Base-by-base conservation (phyloP, 148 eudicot genomes). In the Rhododendron simsii region DNA sequence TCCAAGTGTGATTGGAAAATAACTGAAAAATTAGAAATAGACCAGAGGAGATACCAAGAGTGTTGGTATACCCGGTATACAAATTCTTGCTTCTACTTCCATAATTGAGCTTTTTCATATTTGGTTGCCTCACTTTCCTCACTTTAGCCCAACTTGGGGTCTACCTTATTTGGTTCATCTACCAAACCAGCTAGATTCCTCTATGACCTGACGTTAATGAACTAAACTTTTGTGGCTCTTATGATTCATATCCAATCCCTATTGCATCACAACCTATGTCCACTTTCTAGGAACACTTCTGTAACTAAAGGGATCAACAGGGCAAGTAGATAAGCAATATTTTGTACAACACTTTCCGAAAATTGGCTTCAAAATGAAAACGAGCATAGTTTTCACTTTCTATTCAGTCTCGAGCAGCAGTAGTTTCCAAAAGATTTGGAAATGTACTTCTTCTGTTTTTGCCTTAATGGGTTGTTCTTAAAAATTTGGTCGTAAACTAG, bases 181-280 rank as follows among this genome's bases (percentile, higher is more conserved):
- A 79, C 81, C 53, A 35, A 14, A 80, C 57, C 51, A 21, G 51
- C 13, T 63, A 79, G 77, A 85, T 80, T 74, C 82, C 88, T 78
- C 79, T 20, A 79, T 79, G 84, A 83, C 83, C 82, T 63, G 83
- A 83, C 55, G 59, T 50, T 74, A 51, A 45, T 23, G 81, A 74
- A 18, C 48, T 39, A 82, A 59, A 76, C n/a, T 41, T 10, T 74
- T 76, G 57, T 44, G 81, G 48, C 75, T 80, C 84, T 81, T 81
- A 28, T 45, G 80, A 75, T 8, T 81, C 85, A 82, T 26, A 80
- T 59, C 65, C 81, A 86, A 41, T 35, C 74, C 67, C 61, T 30
- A 15, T 75, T 41, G 51, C 37, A 21, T 57, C 33, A 59, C 30
- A 39, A 63, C 28, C 51, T 26, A 41, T 44, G 84, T 63, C 84